phyloP scores from a whole-genome alignment of 2,329 filamentous ascomycete genomes.

The Arthrocladium fulminans region DNA sequence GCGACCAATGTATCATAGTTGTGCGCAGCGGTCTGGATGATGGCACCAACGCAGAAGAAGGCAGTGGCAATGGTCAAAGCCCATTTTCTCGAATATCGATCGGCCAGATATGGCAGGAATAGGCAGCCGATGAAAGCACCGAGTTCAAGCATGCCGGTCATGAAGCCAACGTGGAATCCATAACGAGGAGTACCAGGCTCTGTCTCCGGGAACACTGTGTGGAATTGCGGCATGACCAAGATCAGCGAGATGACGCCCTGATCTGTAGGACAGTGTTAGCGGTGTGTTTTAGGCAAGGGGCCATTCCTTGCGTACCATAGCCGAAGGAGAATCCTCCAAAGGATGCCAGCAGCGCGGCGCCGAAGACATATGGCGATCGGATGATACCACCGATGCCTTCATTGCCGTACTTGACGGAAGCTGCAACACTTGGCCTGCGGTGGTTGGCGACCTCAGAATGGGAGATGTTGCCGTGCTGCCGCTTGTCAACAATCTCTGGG shows the following conservation, averaged over 20 bases:
- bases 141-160: slow-evolving; percentile 35
- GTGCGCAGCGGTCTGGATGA: slow-evolving; percentile 24
- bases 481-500: too few relatives aligned
- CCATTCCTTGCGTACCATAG: too few relatives aligned
- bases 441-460: too few relatives aligned
- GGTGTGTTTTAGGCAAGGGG: too few relatives aligned
- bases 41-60: slow-evolving; percentile 37
- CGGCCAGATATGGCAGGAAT: not conserved
- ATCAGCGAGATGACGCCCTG: slow-evolving; percentile 40
- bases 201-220: slow-evolving; percentile 30
- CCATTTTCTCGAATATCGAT: not conserved
- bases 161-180: slow-evolving; percentile 33
- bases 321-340: slow-evolving; percentile 36
- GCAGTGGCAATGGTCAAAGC: slow-evolving; percentile 31
- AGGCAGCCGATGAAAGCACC: slow-evolving; percentile 23
- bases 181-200: slow-evolving; percentile 19
- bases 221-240: slow-evolving; percentile 39
- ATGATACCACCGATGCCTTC: slow-evolving; percentile 29
- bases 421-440: too few relatives aligned
- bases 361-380: slow-evolving; percentile 34
- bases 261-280: too few relatives aligned
- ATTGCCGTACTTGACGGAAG: too few relatives aligned
- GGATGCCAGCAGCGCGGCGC: slow-evolving; percentile 36
- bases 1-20: slow-evolving; percentile 11
- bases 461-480: too few relatives aligned